Base-by-base conservation (phyloP, 1,139 yeast species). In the Geotrichum fermentans region DNA sequence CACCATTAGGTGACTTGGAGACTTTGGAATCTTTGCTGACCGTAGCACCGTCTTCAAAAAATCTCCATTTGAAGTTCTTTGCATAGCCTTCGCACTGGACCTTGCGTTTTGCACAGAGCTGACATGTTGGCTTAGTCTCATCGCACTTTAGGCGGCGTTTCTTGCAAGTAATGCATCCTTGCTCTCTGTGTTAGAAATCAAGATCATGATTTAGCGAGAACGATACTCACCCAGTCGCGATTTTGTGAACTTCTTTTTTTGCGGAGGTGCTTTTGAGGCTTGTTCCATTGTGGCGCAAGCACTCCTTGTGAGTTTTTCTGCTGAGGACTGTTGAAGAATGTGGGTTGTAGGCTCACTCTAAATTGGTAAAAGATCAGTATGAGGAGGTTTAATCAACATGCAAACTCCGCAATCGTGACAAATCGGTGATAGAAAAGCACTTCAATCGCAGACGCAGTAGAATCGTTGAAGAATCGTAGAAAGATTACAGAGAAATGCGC, bases 81-180 rank as follows among this genome's bases (percentile, higher is more conserved):
- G 81, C 79, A 58, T 82, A 82, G 0, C 87, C 87, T 6, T 82
- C 83, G 60, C 83, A 79, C 16, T 65, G 69, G 18, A 74, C 70
- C 36, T 70, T 72, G 59, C 72, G 73, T 52, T 68, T 70, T 10
- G 58, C 60, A 56, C 81, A 57, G 76, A 32, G 41, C 17, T 61
- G 50, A 54, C 83, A 79, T 20, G 59, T 60, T 0, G 83, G 83
- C 55, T 77, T 77, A 6, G 74, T 69, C 57, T 78, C 83, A 56
- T 78, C 83, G 60, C 83, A 78, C 58, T 78, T 78, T 44, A 77
- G 69, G 41, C 82, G 65, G 55, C 75, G 73, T 61, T 73, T 75
- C 63, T 78, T 78, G 59, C 83, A 78, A 1, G 83, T 78, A 35
- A 74, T 61, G 58, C 83, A 78, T 1, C 83, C 80, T n/a, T 50